Evolutionary conservation across 164 flowering plant genomes (phyloP).

Genomic region (Berberis thunbergii): DNA sequence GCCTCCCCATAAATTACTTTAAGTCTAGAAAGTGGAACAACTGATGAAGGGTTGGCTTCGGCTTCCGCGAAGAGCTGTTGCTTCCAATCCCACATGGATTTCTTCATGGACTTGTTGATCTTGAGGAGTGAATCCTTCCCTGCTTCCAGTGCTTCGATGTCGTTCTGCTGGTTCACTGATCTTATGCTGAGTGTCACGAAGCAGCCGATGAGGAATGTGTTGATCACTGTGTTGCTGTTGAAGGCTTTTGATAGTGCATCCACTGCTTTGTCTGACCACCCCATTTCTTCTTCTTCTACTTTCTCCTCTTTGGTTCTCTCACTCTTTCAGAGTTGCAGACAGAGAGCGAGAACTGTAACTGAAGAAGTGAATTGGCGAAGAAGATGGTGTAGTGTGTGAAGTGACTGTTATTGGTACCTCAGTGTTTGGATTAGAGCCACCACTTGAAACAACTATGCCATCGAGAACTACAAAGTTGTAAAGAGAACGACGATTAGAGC

Average conservation of each 20-base stretch:
- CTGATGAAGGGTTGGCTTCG: slow-evolving; percentile 14
- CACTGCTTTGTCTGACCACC: slow-evolving; percentile 22
- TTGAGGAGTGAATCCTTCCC: slow-evolving; percentile 42
- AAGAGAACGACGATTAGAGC: no score
- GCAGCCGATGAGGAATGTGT: slow-evolving; percentile 26
- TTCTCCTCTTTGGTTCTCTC: neutral
- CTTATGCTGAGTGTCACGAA: slow-evolving; percentile 36
- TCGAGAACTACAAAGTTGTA: no score
- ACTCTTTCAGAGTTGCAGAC: no score
- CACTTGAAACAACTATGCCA: no score
- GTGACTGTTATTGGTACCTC: no score
- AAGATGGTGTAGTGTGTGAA: no score
- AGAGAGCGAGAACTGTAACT: no score
- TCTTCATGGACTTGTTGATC: slow-evolving; percentile 57
- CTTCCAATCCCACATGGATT: slow-evolving; percentile 72
- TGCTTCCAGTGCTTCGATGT: slow-evolving; percentile 46
- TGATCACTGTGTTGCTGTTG: slow-evolving; percentile 39
- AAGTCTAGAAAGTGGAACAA: slow-evolving; percentile 42
- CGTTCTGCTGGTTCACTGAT: slow-evolving; percentile 46
- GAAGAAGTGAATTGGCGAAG: no score
- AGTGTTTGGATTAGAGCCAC: no score
- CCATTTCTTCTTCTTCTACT: slow-evolving; percentile 23
- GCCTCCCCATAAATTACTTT: slow-evolving; percentile 56
- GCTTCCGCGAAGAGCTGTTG: slow-evolving; percentile 67
- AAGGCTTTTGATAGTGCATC: slow-evolving; percentile 12